Percentiles rank a stretch among this genome's conserved stretches.
These are phyloP conservation scores for Neopestalotiopsis sp. DNA, from an alignment of 2,329 filamentous ascomycete genomes.

Conservation along the genomic window DNA sequence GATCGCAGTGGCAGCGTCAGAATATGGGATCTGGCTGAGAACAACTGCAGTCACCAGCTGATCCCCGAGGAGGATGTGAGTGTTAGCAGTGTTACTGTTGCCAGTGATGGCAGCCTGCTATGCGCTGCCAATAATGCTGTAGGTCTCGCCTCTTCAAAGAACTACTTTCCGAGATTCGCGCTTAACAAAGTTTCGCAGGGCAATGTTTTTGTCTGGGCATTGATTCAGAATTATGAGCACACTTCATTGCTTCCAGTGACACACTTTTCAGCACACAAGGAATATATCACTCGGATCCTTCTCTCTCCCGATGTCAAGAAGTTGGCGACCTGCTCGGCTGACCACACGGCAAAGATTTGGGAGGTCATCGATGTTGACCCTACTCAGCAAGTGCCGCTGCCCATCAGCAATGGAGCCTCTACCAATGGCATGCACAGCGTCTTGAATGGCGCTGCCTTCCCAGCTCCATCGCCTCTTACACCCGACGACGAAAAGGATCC, in stretches of 20 bases:
- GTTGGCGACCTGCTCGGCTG: constrained; percentile 89
- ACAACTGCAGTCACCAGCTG: constrained; percentile 94
- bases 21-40: constrained; percentile 96
- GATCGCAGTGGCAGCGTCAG: constrained; percentile 91
- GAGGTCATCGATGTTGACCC: constrained; percentile 76
- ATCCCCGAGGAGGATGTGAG: constrained; percentile 96
- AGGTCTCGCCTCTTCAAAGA: constrained; percentile 35
- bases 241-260: constrained; percentile 87
- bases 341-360: constrained; percentile 97
- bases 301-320: constrained; percentile 94
- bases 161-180: neutral
- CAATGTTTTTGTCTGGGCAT: constrained; percentile 96
- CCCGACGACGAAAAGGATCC: constrained; percentile 11
- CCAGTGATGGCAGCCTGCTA: constrained; percentile 89
- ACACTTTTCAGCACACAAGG: constrained; percentile 87
- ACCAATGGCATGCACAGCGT: constrained; percentile 16
- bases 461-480: constrained; percentile 8
- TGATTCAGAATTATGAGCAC: constrained; percentile 81
- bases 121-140: constrained; percentile 93
- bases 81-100: constrained; percentile 93
- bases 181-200: constrained; percentile 60
- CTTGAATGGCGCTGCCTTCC: constrained; percentile 11
- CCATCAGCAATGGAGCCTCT: constrained; percentile 19
- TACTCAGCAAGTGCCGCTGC: constrained; percentile 20
- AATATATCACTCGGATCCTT: constrained; percentile 90